These are phyloP conservation scores for Butyriboletus loyo DNA, from an alignment of 768 basidiomycete genomes.

Conservation along the genomic window DNA sequence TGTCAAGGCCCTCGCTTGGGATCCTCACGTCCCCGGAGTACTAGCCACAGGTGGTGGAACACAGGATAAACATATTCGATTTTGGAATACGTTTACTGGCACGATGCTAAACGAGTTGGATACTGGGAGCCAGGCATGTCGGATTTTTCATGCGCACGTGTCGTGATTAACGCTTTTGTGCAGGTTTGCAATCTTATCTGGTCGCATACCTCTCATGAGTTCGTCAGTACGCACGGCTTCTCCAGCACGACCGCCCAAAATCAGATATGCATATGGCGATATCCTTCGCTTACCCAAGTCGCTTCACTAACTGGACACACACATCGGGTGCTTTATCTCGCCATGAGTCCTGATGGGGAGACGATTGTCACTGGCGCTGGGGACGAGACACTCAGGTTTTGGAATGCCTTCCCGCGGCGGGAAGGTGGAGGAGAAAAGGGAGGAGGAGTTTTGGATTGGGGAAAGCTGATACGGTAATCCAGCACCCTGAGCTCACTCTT, in stretches of 20 bases:
- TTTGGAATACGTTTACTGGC: conserved; percentile 93
- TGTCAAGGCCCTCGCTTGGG: conserved; percentile 98
- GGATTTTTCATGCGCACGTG: neutral
- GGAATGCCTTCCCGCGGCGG: conserved; percentile 93
- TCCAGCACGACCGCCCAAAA: conserved; percentile 92
- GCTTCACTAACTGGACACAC: conserved; percentile 94
- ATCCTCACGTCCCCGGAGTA: conserved; percentile 88
- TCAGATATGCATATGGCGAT: conserved; percentile 95
- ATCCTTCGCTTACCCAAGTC: conserved; percentile 91
- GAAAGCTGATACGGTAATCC: conserved; percentile 47
- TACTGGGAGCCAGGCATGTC: conserved; percentile 86
- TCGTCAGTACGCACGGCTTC: conserved; percentile 97
- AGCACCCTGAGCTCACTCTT: neutral
- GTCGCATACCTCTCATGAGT: conserved; percentile 93
- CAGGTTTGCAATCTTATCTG: conserved; percentile 99
- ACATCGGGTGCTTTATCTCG: conserved; percentile 93
- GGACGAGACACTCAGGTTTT: conserved; percentile 95
- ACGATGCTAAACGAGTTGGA: conserved; percentile 83
- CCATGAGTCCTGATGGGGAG: conserved; percentile 95
- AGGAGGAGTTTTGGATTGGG: conserved; percentile 45
- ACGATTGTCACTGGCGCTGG: conserved; percentile 98
- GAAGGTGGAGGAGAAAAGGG: conserved; percentile 41
- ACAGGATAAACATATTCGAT: conserved; percentile 97
- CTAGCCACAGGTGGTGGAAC: conserved; percentile 96
- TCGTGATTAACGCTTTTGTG: conserved; percentile 7